A percentile compares a stretch with the other conserved stretches of the same genome.
phyloP scores from a whole-genome alignment of 148 eudicot species.

The Rhododendron mucronatum region DNA sequence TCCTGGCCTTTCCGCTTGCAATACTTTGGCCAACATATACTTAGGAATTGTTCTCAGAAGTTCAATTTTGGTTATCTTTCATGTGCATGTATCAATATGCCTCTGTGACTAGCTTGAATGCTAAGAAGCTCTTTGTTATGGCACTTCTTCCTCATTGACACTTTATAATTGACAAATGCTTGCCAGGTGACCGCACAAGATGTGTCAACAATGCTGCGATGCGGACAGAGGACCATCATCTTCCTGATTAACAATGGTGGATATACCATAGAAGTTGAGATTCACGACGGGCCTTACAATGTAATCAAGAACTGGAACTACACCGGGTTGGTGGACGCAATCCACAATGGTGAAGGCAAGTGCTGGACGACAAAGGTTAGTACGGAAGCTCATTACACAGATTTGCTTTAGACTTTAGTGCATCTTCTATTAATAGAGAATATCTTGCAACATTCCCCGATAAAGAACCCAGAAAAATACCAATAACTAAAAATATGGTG shows the following conservation, averaged over 20 bases:
- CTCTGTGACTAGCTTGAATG: background rate
- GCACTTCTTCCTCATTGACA: background rate
- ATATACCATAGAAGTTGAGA: slow-evolving; percentile 86
- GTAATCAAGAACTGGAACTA: slow-evolving; percentile 93
- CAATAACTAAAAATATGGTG: background rate
- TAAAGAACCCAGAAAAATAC: background rate
- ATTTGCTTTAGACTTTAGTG: background rate
- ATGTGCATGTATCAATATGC: background rate
- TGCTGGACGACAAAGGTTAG: slow-evolving; percentile 88
- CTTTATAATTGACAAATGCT: background rate
- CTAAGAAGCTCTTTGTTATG: background rate
- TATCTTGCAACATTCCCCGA: background rate
- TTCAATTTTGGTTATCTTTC: background rate
- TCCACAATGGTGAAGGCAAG: slow-evolving; percentile 79
- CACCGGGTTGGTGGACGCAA: slow-evolving; percentile 72
- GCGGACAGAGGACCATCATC: slow-evolving; percentile 66
- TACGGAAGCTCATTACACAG: background rate
- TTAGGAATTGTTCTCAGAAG: background rate
- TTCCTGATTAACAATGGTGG: slow-evolving; percentile 90
- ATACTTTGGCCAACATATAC: too few relatives aligned
- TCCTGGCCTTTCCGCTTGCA: background rate
- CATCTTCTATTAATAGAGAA: background rate
- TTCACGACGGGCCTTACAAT: slow-evolving; percentile 89
- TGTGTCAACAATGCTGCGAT: slow-evolving; percentile 70
- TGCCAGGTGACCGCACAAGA: slow-evolving; percentile 78